A percentile compares a stretch with the other conserved stretches of the same genome.
Conservation (phyloP, 306 rosid species). For the Rubus parviflorus region DNA sequence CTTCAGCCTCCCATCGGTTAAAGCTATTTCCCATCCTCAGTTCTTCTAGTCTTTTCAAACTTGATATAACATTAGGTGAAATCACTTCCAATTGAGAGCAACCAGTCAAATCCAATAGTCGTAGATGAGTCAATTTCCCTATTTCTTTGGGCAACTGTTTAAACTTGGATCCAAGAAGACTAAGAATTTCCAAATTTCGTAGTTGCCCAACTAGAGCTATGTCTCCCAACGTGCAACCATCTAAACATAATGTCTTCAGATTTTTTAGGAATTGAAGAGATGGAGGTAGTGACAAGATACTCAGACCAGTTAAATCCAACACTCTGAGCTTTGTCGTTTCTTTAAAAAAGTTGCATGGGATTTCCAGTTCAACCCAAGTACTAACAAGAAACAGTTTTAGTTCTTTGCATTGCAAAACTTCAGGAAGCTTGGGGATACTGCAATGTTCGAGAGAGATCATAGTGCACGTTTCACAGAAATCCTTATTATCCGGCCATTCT, state of each 20-base stretch:
- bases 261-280: conserved; percentile 8
- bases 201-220: conserved; percentile 31
- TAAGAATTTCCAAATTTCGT: conserved; percentile 38
- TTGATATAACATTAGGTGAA: conserved; percentile 26
- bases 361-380: background rate
- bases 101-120: background rate
- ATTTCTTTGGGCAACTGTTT: conserved; percentile 21
- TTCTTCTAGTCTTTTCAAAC: conserved; percentile 35
- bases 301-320: conserved; percentile 12
- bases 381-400: fast-evolving
- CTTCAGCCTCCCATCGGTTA: conserved; percentile 23
- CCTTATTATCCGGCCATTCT: background rate
- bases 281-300: conserved; percentile 11
- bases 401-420: background rate
- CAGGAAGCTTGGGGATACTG: conserved; percentile 1
- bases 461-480: background rate
- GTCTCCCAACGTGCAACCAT: conserved; percentile 28
- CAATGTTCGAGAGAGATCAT: background rate
- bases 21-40: conserved; percentile 36
- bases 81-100: conserved; percentile 24
- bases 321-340: conserved; percentile 16
- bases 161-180: conserved; percentile 32
- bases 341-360: conserved; percentile 10
- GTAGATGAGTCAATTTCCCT: background rate
- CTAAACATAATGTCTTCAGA: conserved; percentile 37